Percentiles rank a stretch among this genome's conserved stretches.
Conservation (phyloP, 2,329 filamentous ascomycete genomes). For the Trematosphaeria pertusa region DNA sequence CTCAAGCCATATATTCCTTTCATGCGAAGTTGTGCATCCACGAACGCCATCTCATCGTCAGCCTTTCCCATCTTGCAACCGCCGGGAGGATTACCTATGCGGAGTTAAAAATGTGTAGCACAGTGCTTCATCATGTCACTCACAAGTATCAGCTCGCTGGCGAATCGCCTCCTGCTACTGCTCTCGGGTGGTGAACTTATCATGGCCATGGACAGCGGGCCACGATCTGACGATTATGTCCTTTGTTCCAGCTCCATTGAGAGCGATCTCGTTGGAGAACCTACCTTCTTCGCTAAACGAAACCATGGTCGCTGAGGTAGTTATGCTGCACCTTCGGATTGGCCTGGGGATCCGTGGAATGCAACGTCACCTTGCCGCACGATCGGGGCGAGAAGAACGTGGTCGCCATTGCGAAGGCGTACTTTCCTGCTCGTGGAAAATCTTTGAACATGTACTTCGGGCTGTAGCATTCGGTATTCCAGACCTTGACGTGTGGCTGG, state of each 20-base stretch:
- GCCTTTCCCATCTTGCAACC: slow-evolving; percentile 59
- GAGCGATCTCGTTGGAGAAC: slow-evolving; percentile 65
- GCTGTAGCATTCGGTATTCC: slow-evolving; percentile 66
- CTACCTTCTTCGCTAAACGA: slow-evolving; percentile 64
- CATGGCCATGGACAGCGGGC: slow-evolving; percentile 60
- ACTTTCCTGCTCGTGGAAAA: slow-evolving; percentile 58
- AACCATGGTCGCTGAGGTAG: slow-evolving; percentile 61
- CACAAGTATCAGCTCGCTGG: slow-evolving; percentile 11
- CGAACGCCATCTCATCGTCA: slow-evolving; percentile 37
- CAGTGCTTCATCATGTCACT: neutral
- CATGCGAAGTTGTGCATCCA: slow-evolving; percentile 28
- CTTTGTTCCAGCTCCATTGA: slow-evolving; percentile 62
- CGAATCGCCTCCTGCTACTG: slow-evolving; percentile 53
- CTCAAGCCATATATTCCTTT: slow-evolving; percentile 31
- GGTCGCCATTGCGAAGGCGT: slow-evolving; percentile 63
- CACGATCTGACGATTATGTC: slow-evolving; percentile 65
- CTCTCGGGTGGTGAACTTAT: slow-evolving; percentile 59
- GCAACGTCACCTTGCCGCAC: slow-evolving; percentile 60
- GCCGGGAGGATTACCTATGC: slow-evolving; percentile 65
- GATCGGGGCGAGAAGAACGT: slow-evolving; percentile 63
- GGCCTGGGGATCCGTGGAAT: slow-evolving; percentile 54
- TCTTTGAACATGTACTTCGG: slow-evolving; percentile 63
- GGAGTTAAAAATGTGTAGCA: too few species aligned
- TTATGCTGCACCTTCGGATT: slow-evolving; percentile 63
- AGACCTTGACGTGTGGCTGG: slow-evolving; percentile 67